Conservation (phyloP, 2,329 filamentous ascomycete genomes). For the Botrytis paeoniae region DNA sequence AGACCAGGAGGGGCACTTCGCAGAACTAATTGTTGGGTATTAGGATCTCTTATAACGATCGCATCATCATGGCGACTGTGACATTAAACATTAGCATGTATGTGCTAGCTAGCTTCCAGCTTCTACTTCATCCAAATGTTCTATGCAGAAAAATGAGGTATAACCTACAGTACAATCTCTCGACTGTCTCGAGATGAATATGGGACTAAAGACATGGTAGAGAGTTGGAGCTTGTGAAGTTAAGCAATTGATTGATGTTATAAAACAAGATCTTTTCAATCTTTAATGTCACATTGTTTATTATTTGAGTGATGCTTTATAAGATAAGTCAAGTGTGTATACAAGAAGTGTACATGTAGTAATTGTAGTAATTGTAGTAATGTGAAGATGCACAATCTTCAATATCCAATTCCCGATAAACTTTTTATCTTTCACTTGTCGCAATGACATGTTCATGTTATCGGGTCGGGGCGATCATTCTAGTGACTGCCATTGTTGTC, state of each 20-base stretch:
- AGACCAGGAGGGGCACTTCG: constrained; percentile 57
- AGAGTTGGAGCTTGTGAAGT: background rate
- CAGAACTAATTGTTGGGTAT: constrained; percentile 81
- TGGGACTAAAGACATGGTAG: constrained; percentile 66
- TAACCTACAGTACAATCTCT: constrained; percentile 74
- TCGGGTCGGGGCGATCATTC: background rate
- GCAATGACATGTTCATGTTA: background rate
- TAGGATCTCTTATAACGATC: constrained; percentile 84
- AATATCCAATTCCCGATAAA: background rate
- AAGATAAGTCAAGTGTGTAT: background rate
- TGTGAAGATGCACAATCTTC: background rate
- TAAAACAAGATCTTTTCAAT: constrained; percentile 3
- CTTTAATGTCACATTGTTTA: constrained; percentile 13
- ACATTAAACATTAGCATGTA: constrained; percentile 22
- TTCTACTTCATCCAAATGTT: no score
- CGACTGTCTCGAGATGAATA: constrained; percentile 70
- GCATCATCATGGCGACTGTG: constrained; percentile 85
- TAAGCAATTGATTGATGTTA: background rate
- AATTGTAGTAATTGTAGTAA: background rate
- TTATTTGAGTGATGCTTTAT: constrained; percentile 3
- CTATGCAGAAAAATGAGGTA: background rate
- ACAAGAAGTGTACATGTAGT: background rate
- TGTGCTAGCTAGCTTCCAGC: background rate
- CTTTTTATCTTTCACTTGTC: background rate
- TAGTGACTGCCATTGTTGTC: background rate